Evolutionary conservation across 306 rosid genomes (phyloP).

Genomic region (Canavalia gladiata): DNA sequence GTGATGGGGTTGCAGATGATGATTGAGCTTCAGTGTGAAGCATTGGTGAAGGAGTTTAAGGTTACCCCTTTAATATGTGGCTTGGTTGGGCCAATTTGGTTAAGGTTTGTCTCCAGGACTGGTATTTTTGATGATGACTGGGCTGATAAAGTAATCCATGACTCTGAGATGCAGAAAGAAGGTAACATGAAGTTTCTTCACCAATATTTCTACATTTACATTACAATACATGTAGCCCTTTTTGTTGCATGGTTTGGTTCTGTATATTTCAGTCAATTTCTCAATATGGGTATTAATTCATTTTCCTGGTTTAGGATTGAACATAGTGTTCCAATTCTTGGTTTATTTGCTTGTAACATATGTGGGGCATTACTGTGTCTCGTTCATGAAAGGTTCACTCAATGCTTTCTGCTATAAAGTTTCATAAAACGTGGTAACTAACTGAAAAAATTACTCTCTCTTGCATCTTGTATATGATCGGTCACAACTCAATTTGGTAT

Average conservation of each 20-base stretch:
- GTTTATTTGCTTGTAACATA: slow-evolving; percentile 23
- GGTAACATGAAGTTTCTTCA: slow-evolving; percentile 52
- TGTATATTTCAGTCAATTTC: background rate
- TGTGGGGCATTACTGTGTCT: slow-evolving; percentile 24
- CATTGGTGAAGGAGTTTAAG: slow-evolving; percentile 76
- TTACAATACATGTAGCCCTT: background rate
- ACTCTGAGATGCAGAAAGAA: slow-evolving; percentile 67
- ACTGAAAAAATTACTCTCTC: background rate
- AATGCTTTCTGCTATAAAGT: slow-evolving; percentile 13
- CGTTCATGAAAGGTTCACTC: slow-evolving; percentile 28
- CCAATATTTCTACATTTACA: slow-evolving; percentile 18
- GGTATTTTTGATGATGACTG: slow-evolving; percentile 72
- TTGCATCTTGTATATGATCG: slow-evolving; percentile 35
- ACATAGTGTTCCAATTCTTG: background rate
- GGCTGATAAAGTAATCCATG: slow-evolving; percentile 61
- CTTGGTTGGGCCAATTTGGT: slow-evolving; percentile 79
- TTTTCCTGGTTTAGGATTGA: slow-evolving; percentile 22
- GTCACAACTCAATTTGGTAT: slow-evolving; percentile 8
- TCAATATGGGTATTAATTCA: background rate
- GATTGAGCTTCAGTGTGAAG: slow-evolving; percentile 86
- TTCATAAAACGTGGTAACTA: slow-evolving; percentile 18
- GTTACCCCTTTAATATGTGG: slow-evolving; percentile 87
- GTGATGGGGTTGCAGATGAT: slow-evolving; percentile 81
- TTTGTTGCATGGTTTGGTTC: slow-evolving; percentile 29
- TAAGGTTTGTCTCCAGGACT: slow-evolving; percentile 74